Evolutionary conservation across 805 yeast species (phyloP), one percentile per base, ranked within the genome.

Genomic region (Maudiozyma saulgeensis): DNA sequence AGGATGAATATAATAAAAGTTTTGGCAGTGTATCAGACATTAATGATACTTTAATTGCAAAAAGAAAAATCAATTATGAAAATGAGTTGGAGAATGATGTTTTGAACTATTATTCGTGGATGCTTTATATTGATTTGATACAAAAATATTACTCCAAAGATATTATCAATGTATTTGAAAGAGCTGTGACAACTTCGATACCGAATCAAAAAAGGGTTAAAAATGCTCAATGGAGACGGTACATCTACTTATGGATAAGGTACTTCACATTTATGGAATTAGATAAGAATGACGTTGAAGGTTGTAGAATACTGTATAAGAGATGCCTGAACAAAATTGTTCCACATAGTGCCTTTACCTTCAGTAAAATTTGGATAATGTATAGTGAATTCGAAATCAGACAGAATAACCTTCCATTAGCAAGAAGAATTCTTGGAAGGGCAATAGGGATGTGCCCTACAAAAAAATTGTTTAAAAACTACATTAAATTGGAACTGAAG

Each of bases 71-170:
- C 6, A 70, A 69, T 47, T 87, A 84, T 60, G 81, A 82, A 56
- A 62, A 67, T 2, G 69, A 67, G 19, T 56, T 86, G 13, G 51
- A 59, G 6, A 55, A 59, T 11, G 70, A 77, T 47, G 81, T 87
- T 0, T 40, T 49, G 0, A 86, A 87, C 66, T 81, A 79, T 63
- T 93, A 85, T 57, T 68, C 80, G 0, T 90, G 98, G 97, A 89
- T 96, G 91, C 62, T 77, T 0, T 82, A 81, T 57, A 51, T 87
- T 1, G 71, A 76, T 12, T 60, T 87, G 23, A 56, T 80, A 12
- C 75, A 75, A 46, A 71, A 74, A 23, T 59, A 70, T 18, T 62
- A 51, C 32, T 52, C 56, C 1, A 26, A 34, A 0, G 58, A 59
- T 43, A 16, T 55, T 9, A 9, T 49, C 15, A 15, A 15, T 8